Base-by-base conservation (phyloP, 2,329 filamentous ascomycete species). In the Cordyceps fumosorosea region DNA sequence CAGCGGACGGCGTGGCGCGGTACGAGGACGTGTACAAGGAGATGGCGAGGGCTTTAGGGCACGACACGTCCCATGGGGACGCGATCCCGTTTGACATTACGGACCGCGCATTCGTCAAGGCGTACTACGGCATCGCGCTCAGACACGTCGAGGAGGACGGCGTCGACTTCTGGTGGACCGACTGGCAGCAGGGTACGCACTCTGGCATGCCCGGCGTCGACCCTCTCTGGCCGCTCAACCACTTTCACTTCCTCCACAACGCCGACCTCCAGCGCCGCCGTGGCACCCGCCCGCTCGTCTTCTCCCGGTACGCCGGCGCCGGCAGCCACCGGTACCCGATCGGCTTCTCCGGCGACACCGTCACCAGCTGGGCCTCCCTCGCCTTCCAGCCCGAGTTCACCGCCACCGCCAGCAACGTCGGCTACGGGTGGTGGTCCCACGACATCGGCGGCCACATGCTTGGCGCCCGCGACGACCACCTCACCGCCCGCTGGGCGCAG, bases 361-460 rank as follows among this genome's bases (percentile, higher is more conserved):
- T 84, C 51, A 80, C 82, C 20, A 82, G 82, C 0, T 88, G 85
- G 85, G 80, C 76, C 0, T 84, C 82, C 0, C 76, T 88, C 18
- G 70, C 78, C 16, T 88, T 88, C 71, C 86, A 88, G 69, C 84
- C 85, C 7, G 84, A 88, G 67, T 88, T 88, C 67, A 89, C 86
- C 8, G 62, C 56, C 3, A 63, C 62, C 10, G 62, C 62, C 16
- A 63, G 62, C 11, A 88, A 89, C 69, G 86, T 87, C 83, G 84
- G 84, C 1, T 86, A 83, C 65, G 83, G 83, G 3, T 86, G 83
- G 83, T 86, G 84, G 84, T 83, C 80, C 58, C 83, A 86, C 68
- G 84, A 86, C 67, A 84, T 86, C 42, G 83, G 83, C 26, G 84
- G 84, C 0, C 84, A 86, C 69, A 80, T 81, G 63, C 69, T 70